Evolutionary conservation across 805 yeast species (phyloP).

Genomic region (Cephaloascus albidus): DNA sequence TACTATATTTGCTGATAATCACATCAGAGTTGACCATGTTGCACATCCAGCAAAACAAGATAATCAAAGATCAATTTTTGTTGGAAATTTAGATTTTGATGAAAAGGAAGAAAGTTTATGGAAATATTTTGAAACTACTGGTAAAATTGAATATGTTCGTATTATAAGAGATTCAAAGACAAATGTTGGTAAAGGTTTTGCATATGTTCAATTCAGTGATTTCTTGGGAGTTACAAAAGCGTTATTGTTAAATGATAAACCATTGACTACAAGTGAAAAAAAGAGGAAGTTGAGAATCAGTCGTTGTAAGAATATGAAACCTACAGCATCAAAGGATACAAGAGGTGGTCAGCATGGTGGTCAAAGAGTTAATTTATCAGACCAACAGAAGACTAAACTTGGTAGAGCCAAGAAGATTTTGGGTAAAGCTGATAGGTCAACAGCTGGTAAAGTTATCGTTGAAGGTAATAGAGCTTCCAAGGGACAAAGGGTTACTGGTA

Average conservation of each 20-base stretch:
- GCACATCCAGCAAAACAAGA: conserved; percentile 85
- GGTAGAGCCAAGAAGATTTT: conserved; percentile 74
- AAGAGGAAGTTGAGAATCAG: conserved; percentile 66
- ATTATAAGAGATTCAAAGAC: conserved; percentile 88
- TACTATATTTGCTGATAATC: conserved; percentile 56
- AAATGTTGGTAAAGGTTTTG: conserved; percentile 95
- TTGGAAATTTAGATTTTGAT: conserved; percentile 91
- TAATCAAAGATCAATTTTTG: conserved; percentile 74
- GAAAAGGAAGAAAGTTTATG: conserved; percentile 86
- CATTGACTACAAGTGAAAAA: conserved; percentile 26
- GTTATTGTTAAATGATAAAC: conserved; percentile 63
- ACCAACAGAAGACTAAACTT: conserved; percentile 62
- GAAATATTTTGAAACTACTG: conserved; percentile 55
- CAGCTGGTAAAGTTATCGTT: conserved; percentile 47
- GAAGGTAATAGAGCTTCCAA: conserved; percentile 79
- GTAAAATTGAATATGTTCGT: conserved; percentile 78
- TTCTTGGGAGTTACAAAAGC: conserved; percentile 71
- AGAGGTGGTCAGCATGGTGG: conserved; percentile 2
- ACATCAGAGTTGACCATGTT: conserved; percentile 87
- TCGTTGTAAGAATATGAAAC: conserved; percentile 44
- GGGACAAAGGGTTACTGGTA: conserved; percentile 52
- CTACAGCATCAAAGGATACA: conserved; percentile 10
- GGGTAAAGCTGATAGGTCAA: conserved; percentile 72
- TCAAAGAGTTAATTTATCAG: conserved; percentile 30
- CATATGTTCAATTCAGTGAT: conserved; percentile 84